phyloP scores from a whole-genome alignment of 2,329 filamentous ascomycete species.

The Colletotrichum cuscutae region DNA sequence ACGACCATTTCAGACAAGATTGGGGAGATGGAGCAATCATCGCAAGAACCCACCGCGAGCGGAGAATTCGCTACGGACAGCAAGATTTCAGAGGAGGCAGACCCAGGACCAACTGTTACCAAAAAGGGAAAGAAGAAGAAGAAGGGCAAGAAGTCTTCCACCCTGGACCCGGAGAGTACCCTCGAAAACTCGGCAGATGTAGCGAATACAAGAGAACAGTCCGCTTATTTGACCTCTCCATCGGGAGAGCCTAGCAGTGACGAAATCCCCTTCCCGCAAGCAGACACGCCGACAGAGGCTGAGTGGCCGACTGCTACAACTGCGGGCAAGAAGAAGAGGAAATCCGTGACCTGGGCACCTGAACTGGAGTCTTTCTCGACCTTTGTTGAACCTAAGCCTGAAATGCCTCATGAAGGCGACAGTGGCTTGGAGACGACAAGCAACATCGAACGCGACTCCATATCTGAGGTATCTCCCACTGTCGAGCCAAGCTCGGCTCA shows the following conservation, averaged over 20 bases:
- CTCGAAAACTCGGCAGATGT: conserved; percentile 32
- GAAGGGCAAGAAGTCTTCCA: conserved; percentile 43
- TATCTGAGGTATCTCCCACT: background rate
- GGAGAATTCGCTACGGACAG: conserved; percentile 31
- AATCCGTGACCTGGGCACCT: conserved; percentile 34
- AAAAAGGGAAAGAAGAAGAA: conserved; percentile 50
- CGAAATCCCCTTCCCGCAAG: conserved; percentile 21
- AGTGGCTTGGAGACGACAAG: background rate
- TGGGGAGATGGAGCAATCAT: conserved; percentile 25
- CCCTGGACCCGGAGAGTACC: conserved; percentile 34
- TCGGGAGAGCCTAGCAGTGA: conserved; percentile 32
- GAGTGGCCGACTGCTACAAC: conserved; percentile 15
- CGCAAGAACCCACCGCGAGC: conserved; percentile 20
- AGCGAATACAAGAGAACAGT: conserved; percentile 36
- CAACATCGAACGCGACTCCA: background rate
- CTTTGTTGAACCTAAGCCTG: background rate
- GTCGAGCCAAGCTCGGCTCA: background rate
- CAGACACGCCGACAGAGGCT: conserved; percentile 21
- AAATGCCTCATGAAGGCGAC: background rate
- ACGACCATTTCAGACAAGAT: conserved; percentile 19
- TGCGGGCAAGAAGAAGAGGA: conserved; percentile 21
- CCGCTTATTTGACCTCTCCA: conserved; percentile 33
- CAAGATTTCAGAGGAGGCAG: conserved; percentile 29
- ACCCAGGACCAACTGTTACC: conserved; percentile 42
- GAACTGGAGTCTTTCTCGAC: conserved; percentile 19